These are phyloP conservation scores for Apodospora peruviana DNA, from an alignment of 495 filamentous ascomycete species.

Conservation along the genomic window DNA sequence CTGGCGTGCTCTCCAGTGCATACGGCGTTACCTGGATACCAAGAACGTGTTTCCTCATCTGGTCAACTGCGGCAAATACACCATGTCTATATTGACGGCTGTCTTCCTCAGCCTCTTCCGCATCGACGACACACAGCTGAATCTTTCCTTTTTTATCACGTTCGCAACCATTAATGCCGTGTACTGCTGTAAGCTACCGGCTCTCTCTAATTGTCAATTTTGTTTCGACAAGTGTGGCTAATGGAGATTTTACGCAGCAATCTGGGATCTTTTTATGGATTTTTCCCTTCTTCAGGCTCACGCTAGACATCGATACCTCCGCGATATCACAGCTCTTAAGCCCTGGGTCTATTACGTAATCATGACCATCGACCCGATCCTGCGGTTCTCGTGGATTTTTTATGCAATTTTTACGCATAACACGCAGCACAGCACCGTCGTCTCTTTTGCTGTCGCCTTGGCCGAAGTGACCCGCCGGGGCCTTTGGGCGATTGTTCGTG, in stretches of 20 bases:
- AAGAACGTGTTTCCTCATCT: conserved; percentile 85
- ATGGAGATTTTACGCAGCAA: conserved; percentile 40
- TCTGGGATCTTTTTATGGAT: conserved; percentile 99
- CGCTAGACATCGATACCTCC: conserved; percentile 61
- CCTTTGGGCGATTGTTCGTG: conserved; percentile 85
- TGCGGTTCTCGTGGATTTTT: conserved; percentile 94
- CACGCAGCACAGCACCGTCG: conserved; percentile 70
- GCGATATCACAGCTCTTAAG: conserved; percentile 76
- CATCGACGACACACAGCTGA: conserved; percentile 52
- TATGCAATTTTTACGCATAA: conserved; percentile 78
- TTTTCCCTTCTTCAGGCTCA: conserved; percentile 80
- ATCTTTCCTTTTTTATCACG: conserved; percentile 65
- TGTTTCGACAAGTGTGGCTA: background rate
- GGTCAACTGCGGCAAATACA: conserved; percentile 88
- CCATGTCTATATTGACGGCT: conserved; percentile 75
- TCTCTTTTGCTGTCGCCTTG: conserved; percentile 69
- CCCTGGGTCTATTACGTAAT: conserved; percentile 78
- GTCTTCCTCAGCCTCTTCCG: conserved; percentile 74
- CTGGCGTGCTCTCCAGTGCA: conserved; percentile 84
- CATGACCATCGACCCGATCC: conserved; percentile 78
- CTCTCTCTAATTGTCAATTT: background rate
- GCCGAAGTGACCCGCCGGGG: conserved; percentile 77
- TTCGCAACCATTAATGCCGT: conserved; percentile 74
- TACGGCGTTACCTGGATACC: conserved; percentile 85
- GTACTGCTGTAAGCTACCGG: conserved; percentile 61